A percentile compares a stretch with the other conserved stretches of the same genome.
Conservation (phyloP, 306 rosid species). For the Oemleria cerasiformis region DNA sequence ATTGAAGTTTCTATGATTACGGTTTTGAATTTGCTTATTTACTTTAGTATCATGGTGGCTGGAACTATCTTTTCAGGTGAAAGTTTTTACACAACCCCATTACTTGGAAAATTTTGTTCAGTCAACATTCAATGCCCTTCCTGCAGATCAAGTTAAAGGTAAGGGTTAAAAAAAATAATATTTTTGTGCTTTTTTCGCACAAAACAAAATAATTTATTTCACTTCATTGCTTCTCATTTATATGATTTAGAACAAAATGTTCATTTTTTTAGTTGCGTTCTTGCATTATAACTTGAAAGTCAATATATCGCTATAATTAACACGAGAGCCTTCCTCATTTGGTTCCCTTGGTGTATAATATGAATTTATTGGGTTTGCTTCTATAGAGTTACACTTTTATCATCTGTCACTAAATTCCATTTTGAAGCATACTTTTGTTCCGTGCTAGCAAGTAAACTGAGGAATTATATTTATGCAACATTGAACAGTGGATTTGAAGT, state of each 20-base stretch:
- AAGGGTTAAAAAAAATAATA: neutral
- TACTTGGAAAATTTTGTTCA: conserved; percentile 94
- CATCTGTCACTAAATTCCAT: neutral
- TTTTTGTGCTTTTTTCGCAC: neutral
- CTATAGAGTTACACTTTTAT: neutral
- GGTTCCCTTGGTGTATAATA: neutral
- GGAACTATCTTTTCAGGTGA: conserved; percentile 67
- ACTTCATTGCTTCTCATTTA: neutral
- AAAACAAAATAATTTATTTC: neutral
- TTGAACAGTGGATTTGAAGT: neutral
- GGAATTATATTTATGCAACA: neutral
- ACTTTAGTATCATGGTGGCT: conserved; percentile 20
- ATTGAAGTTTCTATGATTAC: neutral
- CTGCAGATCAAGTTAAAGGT: conserved; percentile 88
- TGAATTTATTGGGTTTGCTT: neutral
- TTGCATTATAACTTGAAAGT: conserved; percentile 3
- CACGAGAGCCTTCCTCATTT: too few species aligned
- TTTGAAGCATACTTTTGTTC: neutral
- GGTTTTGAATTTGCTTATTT: neutral
- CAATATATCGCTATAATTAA: neutral
- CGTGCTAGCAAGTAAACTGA: neutral
- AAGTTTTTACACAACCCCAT: conserved; percentile 79
- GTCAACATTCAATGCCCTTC: conserved; percentile 73
- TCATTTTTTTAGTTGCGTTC: too few species aligned
- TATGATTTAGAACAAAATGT: neutral